Base-by-base conservation (phyloP, 1,139 yeast genomes). In the Pichia sp. region DNA sequence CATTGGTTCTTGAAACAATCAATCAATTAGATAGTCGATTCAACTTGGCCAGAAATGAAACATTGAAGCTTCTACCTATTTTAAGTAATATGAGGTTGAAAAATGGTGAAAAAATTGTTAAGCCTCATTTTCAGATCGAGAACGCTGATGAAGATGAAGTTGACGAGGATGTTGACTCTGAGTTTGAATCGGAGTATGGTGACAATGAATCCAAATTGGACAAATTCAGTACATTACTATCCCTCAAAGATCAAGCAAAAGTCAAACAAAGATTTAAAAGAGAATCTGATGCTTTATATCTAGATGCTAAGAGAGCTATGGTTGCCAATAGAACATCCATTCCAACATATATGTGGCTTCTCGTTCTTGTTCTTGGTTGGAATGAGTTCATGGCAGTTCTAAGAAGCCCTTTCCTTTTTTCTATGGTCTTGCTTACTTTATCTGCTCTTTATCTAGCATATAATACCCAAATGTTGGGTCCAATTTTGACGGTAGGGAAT, bases 301-400 rank as follows among this genome's bases (percentile, higher is more conserved):
- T 91, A 38, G 97, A 91, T 56, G 85, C 96, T 18, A 85, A 81
- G 56, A 71, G 94, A 45, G 79, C 91, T 5, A 73, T 82, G 44
- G 71, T 83, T 28, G 79, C 77, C 44, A 79, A 77, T 41, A 72
- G 75, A 11, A 77, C 95, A 1, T 81, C 82, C 46, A 81, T 91
- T 44, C 98, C 98, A 4, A 68, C 79, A 53, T 93, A 83, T 67
- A 75, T 91, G 46, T 86, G 85, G 61, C 65, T 78, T 19, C 59
- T 91, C 7, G 67, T 91, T 20, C 61, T 83, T 3, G 77, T 84
- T 7, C 68, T 91, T 25, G 98, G 98, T 12, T 91, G 96, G 96
- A 89, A 89, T 61, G 97, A 93, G 67, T 83, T 91, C 53, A 75
- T 88, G 83, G 83, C 94, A 8, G 77, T 91, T 19, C 57, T 91